phyloP scores from a whole-genome alignment of 441 rosid genomes.

The Oxalis stricta region DNA sequence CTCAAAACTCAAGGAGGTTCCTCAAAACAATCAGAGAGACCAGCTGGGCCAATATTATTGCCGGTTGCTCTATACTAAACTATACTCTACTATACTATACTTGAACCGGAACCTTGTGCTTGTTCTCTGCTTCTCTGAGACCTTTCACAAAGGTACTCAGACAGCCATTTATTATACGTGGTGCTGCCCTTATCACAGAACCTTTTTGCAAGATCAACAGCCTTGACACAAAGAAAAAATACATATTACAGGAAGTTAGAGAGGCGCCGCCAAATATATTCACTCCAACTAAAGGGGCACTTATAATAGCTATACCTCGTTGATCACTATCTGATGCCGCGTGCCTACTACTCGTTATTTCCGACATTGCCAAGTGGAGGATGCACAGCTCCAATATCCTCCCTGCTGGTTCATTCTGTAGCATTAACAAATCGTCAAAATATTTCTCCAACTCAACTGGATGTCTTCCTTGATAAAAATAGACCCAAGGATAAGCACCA shows the following conservation, averaged over 20 bases:
- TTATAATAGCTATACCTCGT: too few relatives aligned
- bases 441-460: too few relatives aligned
- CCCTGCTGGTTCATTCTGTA: constrained; percentile 71
- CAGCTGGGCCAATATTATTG: too few relatives aligned
- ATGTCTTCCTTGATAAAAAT: too few relatives aligned
- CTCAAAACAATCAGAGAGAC: too few relatives aligned
- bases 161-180: constrained; percentile 82
- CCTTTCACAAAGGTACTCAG: constrained; percentile 69
- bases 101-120: constrained; percentile 23
- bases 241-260: neutral
- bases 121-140: constrained; percentile 18
- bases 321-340: constrained; percentile 79
- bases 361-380: constrained; percentile 92
- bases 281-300: too few relatives aligned
- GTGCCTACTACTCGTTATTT: constrained; percentile 70
- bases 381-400: constrained; percentile 77
- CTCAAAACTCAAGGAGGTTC: too few relatives aligned
- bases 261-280: too few relatives aligned
- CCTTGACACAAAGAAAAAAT: constrained; percentile 41
- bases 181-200: constrained; percentile 91
- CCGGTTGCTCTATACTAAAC: too few relatives aligned
- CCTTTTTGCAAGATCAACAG: constrained; percentile 88
- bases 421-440: neutral
- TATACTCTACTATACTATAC: too few relatives aligned
- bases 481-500: too few relatives aligned